phyloP scores from a whole-genome alignment of 140 eudicot species.

The Cichorium intybus region DNA sequence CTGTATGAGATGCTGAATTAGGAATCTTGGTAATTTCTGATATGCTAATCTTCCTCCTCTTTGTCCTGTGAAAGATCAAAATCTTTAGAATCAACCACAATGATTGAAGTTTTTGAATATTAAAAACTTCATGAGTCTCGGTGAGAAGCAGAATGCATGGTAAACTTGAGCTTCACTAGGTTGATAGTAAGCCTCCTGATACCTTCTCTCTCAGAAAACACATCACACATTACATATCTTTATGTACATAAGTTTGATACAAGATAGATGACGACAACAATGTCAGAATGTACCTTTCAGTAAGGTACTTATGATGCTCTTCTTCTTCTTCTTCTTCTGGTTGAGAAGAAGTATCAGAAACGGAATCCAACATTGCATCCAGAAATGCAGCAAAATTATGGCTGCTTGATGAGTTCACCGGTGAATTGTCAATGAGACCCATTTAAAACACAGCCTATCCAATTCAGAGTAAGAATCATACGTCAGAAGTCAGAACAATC shows the following conservation, averaged over 20 bases:
- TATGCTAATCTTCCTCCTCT: constrained; percentile 63
- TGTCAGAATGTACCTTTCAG: constrained; percentile 22
- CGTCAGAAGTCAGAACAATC: neutral
- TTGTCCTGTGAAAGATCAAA: constrained; percentile 43
- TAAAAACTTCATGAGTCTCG: neutral
- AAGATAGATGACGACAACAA: constrained; percentile 1
- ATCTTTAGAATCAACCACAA: constrained; percentile 1
- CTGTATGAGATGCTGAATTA: constrained; percentile 37
- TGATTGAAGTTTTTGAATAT: neutral
- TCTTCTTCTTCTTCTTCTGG: constrained; percentile 19
- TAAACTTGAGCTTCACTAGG: neutral
- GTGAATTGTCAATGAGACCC: constrained; percentile 23
- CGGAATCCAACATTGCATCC: constrained; percentile 32
- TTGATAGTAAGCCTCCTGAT: neutral
- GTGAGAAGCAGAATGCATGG: neutral
- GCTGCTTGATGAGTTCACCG: no score
- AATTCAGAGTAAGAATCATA: no score
- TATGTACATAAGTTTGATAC: neutral
- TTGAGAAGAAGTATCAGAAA: constrained; percentile 35
- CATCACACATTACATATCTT: neutral
- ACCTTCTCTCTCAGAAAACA: neutral
- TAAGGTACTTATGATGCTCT: constrained; percentile 15
- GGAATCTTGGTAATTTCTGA: constrained; percentile 32
- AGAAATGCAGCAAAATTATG: no score
- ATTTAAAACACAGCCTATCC: neutral